Evolutionary conservation across 2,329 filamentous ascomycete species (phyloP).

Genomic region (Fusarium veterinarium): DNA sequence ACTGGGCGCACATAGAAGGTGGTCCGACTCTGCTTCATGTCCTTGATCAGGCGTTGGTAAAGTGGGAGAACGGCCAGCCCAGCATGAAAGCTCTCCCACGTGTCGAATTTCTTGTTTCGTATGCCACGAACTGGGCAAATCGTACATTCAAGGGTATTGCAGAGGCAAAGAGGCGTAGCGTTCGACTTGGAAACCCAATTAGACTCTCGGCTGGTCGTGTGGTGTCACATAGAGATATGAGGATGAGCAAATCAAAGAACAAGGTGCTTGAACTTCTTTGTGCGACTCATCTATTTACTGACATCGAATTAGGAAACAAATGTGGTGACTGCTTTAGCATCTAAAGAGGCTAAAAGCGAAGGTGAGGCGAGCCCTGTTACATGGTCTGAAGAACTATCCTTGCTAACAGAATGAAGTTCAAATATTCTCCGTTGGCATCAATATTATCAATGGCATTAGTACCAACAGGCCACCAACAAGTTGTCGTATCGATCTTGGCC

Average conservation of each 20-base stretch:
- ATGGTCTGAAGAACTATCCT: no score
- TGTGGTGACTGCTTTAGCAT: slow-evolving; percentile 57
- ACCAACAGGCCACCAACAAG: slow-evolving; percentile 53
- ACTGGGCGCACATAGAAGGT: slow-evolving; percentile 57
- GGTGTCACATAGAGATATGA: slow-evolving; percentile 66
- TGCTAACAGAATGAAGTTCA: slow-evolving; percentile 57
- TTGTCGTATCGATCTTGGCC: slow-evolving; percentile 56
- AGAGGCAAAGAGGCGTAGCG: slow-evolving; percentile 74
- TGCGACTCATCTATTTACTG: slow-evolving; percentile 12
- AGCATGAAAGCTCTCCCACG: slow-evolving; percentile 66
- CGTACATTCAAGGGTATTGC: slow-evolving; percentile 75
- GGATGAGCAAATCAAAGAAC: slow-evolving; percentile 58
- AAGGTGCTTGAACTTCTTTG: slow-evolving; percentile 46
- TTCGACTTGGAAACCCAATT: slow-evolving; percentile 71
- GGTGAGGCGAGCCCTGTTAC: slow-evolving; percentile 46
- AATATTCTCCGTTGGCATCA: slow-evolving; percentile 65
- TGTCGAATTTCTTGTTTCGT: slow-evolving; percentile 71
- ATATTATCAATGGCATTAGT: slow-evolving; percentile 70
- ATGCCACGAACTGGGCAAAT: slow-evolving; percentile 68
- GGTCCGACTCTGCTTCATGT: slow-evolving; percentile 60
- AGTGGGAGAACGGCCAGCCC: slow-evolving; percentile 57
- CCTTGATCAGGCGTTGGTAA: slow-evolving; percentile 61
- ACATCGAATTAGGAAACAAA: slow-evolving; percentile 48
- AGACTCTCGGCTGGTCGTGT: slow-evolving; percentile 58
- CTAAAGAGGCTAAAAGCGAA: slow-evolving; percentile 51